Base-by-base conservation (phyloP, 441 rosid genomes). In the Populus hybrid region DNA sequence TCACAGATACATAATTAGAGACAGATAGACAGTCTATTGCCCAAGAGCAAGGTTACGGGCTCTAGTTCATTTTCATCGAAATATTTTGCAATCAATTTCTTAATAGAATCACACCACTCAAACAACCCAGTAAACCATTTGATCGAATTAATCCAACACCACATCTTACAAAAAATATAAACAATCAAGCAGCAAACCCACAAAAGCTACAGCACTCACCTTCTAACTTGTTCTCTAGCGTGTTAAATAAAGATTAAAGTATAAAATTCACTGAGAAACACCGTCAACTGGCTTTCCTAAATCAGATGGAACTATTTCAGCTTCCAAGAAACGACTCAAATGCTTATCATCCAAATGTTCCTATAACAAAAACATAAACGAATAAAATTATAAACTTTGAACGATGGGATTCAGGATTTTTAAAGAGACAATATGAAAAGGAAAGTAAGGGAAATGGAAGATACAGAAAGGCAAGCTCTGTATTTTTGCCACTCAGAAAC, bases 291-390 rank as follows among this genome's bases (percentile, higher is more conserved):
- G 83, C 69, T 76, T 79, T 30, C 85, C 84, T 18, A 77, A n/a
- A 65, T 83, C 89, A 71, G 74, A 75, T 57, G 83, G 84, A 5
- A 38, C 21, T 23, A 76, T 67, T 50, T 95, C 95, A 30, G 90
- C 84, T 85, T 93, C 90, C 85, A 92, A 61, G 77, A 91, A 90
- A 30, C 92, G 89, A 83, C 91, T 83, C 72, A 93, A 83, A 81
- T 86, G 95, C 81, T 92, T 92, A 71, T 91, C 94, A 75, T 91
- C 92, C 85, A 93, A 83, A 87, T 89, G 86, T 81, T 92, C 90
- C 98, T 95, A 78, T 67, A 70, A 28, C 76, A 69, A 16, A 35
- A 67, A 69, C 38, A 34, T 4, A 40, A 38, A 40, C 50, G 10
- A 57, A 64, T 21, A 53, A 26, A 70, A 73, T 69, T 9, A 69